Percentiles rank a stretch among this genome's conserved stretches.
Conservation (phyloP, 2,329 filamentous ascomycete genomes). For the Ascochyta viciae-villosae region DNA sequence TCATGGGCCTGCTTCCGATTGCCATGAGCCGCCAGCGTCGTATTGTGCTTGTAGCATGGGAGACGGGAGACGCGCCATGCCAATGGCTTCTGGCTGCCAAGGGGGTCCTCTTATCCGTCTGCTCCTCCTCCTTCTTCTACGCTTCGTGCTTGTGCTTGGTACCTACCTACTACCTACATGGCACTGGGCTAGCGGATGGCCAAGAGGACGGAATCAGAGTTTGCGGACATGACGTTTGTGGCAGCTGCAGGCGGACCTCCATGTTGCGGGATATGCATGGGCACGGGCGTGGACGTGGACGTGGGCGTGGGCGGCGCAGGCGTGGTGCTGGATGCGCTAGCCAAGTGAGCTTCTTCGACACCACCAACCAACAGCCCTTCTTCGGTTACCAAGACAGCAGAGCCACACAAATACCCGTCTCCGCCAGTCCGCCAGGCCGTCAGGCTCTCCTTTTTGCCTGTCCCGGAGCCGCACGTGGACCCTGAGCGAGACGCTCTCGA, state of each 20-base stretch:
- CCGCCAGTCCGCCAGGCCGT: conserved; percentile 5
- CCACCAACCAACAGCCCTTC: conserved; percentile 7
- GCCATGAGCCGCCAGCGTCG: neutral
- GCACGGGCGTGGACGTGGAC: no score
- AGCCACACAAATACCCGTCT: conserved; percentile 16
- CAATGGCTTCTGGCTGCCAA: neutral
- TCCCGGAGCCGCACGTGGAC: conserved; percentile 28
- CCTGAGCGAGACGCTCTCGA: conserved; percentile 18
- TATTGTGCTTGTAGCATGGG: no score
- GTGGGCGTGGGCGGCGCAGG: neutral
- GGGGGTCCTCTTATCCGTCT: neutral
- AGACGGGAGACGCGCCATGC: no score
- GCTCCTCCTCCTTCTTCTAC: neutral
- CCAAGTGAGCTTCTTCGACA: conserved; percentile 12
- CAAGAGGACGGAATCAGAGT: conserved; percentile 4
- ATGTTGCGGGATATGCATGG: conserved; percentile 7
- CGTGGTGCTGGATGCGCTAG: neutral
- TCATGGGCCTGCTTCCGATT: conserved; percentile 7
- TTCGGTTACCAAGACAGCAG: conserved; percentile 15
- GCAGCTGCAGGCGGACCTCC: conserved; percentile 14
- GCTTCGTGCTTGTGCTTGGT: neutral
- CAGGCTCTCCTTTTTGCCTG: conserved; percentile 18
- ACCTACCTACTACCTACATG: no score
- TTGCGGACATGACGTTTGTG: conserved; percentile 20
- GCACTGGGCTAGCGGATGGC: neutral